phyloP scores from a whole-genome alignment of 2,329 filamentous ascomycete genomes.

The Truncatella angustata region DNA sequence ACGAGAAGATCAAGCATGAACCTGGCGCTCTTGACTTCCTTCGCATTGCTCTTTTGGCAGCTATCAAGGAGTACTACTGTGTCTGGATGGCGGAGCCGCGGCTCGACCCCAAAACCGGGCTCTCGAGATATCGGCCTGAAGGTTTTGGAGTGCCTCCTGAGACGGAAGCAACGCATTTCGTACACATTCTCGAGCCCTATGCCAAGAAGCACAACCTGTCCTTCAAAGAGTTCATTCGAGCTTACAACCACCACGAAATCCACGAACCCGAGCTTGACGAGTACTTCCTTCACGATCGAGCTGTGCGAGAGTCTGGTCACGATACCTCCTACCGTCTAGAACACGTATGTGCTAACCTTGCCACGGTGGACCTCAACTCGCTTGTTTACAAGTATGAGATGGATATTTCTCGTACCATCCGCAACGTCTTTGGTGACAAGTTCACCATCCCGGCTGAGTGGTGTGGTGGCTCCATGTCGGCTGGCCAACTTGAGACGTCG shows the following conservation, averaged over 20 bases:
- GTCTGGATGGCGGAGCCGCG: conserved; percentile 83
- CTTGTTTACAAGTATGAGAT: conserved; percentile 95
- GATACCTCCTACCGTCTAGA: conserved; percentile 95
- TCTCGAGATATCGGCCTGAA: conserved; percentile 82
- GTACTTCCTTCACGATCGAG: conserved; percentile 94
- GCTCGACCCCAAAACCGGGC: conserved; percentile 71
- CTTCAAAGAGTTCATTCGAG: conserved; percentile 80
- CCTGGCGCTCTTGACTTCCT: conserved; percentile 79
- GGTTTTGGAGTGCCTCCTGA: conserved; percentile 86
- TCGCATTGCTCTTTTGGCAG: conserved; percentile 74
- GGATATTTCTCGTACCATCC: conserved; percentile 86
- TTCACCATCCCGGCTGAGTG: conserved; percentile 82
- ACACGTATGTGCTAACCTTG: conserved; percentile 80
- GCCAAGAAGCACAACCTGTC: conserved; percentile 79
- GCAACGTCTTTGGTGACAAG: conserved; percentile 78
- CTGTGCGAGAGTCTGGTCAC: conserved; percentile 93
- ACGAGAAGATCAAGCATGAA: conserved; percentile 88
- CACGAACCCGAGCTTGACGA: conserved; percentile 86
- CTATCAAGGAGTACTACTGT: conserved; percentile 94
- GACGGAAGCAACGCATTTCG: conserved; percentile 84
- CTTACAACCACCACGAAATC: conserved; percentile 79
- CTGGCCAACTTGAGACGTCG: conserved; percentile 75
- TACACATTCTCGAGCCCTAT: conserved; percentile 79
- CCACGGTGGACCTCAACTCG: conserved; percentile 92
- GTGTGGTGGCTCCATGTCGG: conserved; percentile 63